phyloP scores from a whole-genome alignment of 106 monocot genomes.

The Dendrobium chrysotoxum region DNA sequence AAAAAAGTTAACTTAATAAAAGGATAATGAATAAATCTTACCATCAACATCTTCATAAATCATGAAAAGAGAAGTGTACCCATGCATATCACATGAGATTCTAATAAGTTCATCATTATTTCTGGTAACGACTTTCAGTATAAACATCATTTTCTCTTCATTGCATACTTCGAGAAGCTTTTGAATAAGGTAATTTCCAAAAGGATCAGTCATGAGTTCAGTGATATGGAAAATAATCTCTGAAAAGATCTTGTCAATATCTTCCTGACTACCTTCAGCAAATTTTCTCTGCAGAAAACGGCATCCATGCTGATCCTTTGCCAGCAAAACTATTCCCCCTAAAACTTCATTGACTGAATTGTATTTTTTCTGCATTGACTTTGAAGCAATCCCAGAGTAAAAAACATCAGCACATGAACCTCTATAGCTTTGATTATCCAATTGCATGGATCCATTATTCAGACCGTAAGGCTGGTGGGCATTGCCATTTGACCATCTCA shows the following conservation, averaged over 20 bases:
- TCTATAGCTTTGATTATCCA: not conserved
- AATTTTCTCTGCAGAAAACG: slow-evolving; percentile 45
- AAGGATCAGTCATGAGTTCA: slow-evolving; percentile 53
- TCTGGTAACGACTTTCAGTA: slow-evolving; percentile 36
- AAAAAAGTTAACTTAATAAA: slow-evolving; percentile 4
- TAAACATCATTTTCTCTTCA: slow-evolving; percentile 33
- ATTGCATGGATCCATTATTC: slow-evolving; percentile 12
- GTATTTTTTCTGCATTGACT: slow-evolving; percentile 7
- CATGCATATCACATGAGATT: slow-evolving; percentile 63
- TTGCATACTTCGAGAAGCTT: slow-evolving; percentile 49
- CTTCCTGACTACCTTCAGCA: slow-evolving; percentile 28
- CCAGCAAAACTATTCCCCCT: slow-evolving; percentile 29
- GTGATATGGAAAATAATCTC: slow-evolving; percentile 51
- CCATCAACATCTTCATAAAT: not conserved
- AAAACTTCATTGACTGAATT: slow-evolving; percentile 28
- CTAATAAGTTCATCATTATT: slow-evolving; percentile 20
- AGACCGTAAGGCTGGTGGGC: not conserved
- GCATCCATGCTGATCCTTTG: slow-evolving; percentile 55
- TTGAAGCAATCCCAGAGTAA: slow-evolving; percentile 7
- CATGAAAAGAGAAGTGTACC: slow-evolving; percentile 23
- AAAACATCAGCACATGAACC: slow-evolving; percentile 4
- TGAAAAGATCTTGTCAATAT: slow-evolving; percentile 42
- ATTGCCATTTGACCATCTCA: not conserved
- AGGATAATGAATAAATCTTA: not conserved
- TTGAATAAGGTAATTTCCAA: slow-evolving; percentile 56